Percentiles rank a stretch among this genome's conserved stretches.
Conservation (phyloP, 2,329 filamentous ascomycete species). For the Ceratocystis lukuohia region DNA sequence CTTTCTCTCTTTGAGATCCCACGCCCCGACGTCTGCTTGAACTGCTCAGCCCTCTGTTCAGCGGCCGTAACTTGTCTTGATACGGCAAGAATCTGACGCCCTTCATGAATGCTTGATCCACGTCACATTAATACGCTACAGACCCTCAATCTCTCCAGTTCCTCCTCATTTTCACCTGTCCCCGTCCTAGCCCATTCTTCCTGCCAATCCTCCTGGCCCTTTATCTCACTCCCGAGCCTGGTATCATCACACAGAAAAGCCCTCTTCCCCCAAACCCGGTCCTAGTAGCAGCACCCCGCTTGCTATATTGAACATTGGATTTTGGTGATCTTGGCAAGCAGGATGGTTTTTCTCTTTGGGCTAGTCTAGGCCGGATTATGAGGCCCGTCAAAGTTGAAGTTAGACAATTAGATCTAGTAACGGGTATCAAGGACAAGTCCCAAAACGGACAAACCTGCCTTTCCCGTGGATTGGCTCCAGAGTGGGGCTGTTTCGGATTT, state of each 20-base stretch:
- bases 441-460: not conserved
- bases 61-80: slow-evolving; percentile 2
- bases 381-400: not conserved
- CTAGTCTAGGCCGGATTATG: not conserved
- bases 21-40: not conserved
- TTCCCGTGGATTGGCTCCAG: not conserved
- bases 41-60: not conserved
- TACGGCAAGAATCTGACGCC: slow-evolving; percentile 3
- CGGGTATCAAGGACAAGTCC: not conserved
- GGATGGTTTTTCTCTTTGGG: not conserved
- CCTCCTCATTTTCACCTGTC: not conserved
- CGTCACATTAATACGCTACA: not conserved
- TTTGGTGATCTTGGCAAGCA: slow-evolving; percentile 2
- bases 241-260: not conserved
- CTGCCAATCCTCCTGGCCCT: not conserved
- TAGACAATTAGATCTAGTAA: not conserved
- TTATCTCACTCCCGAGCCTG: not conserved
- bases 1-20: not conserved
- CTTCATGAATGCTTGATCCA: not conserved
- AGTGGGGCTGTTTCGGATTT: not conserved
- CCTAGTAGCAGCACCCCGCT: not conserved
- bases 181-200: not conserved
- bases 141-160: not conserved
- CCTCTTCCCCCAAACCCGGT: not conserved
- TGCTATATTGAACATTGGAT: not conserved